Evolutionary conservation across 2,329 filamentous ascomycete species (phyloP).

Genomic region (Pseudopyrenochaeta lycopersici): DNA sequence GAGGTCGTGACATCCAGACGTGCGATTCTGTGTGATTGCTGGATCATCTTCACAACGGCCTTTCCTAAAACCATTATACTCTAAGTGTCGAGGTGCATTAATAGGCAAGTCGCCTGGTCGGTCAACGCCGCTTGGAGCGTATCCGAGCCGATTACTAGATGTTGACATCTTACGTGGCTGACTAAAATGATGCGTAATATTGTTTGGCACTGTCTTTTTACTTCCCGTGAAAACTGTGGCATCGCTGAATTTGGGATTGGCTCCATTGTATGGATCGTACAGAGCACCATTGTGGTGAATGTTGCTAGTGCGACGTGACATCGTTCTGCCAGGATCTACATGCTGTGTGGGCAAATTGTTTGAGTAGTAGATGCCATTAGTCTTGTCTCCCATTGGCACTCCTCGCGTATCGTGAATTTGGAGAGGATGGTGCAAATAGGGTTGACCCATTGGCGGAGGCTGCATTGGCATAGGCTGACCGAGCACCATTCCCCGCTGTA

Average conservation of each 20-base stretch:
- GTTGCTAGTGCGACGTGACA: conserved; percentile 4
- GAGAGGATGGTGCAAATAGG: conserved; percentile 19
- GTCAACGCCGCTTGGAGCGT: conserved; percentile 19
- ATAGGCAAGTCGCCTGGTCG: conserved; percentile 5
- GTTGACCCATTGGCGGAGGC: conserved; percentile 16
- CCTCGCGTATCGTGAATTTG: conserved; percentile 6
- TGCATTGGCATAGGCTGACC: conserved; percentile 14
- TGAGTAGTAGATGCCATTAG: conserved; percentile 31
- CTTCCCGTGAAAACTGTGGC: conserved; percentile 12
- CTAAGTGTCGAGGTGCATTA: conserved; percentile 8
- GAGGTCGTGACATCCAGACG: conserved; percentile 31
- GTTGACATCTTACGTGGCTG: conserved; percentile 34
- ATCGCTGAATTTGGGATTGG: conserved; percentile 29
- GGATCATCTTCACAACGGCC: conserved; percentile 17
- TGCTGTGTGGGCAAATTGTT: conserved; percentile 12
- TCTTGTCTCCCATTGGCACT: conserved; percentile 38
- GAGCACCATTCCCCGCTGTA: conserved; percentile 18
- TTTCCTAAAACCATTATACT: conserved; percentile 1
- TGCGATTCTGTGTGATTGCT: conserved; percentile 24
- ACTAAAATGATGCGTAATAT: conserved; percentile 17
- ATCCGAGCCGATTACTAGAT: conserved; percentile 13
- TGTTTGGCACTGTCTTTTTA: conserved; percentile 21
- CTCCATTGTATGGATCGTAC: conserved; percentile 40
- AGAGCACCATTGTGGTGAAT: conserved; percentile 11
- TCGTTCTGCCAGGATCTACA: conserved; percentile 13